phyloP scores from a whole-genome alignment of 140 eudicot genomes.

The Cichorium intybus region DNA sequence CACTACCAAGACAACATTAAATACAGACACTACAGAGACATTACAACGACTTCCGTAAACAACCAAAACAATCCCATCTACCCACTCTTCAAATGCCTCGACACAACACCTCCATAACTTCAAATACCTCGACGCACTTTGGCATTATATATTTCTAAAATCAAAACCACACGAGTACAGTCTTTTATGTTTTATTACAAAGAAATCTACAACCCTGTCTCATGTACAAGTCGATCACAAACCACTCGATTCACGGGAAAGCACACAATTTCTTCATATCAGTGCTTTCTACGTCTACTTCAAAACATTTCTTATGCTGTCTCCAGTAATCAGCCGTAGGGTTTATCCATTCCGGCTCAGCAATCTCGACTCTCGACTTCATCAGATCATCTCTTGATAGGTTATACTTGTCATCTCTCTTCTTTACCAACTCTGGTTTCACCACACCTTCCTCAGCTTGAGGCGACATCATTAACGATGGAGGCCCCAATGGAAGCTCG shows the following conservation, averaged over 20 bases:
- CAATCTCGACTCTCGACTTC: conserved; percentile 44
- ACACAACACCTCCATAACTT: too few relatives aligned
- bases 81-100: too few relatives aligned
- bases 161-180: neutral
- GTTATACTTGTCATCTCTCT: conserved; percentile 49
- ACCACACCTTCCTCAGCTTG: conserved; percentile 46
- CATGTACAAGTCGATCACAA: neutral
- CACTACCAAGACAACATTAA: too few relatives aligned
- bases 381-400: conserved; percentile 34
- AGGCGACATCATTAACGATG: conserved; percentile 69
- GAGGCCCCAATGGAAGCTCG: conserved; percentile 51
- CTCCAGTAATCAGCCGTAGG: conserved; percentile 70
- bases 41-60: too few relatives aligned
- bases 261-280: conserved; percentile 35
- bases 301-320: conserved; percentile 50
- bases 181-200: neutral
- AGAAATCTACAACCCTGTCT: neutral
- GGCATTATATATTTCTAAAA: too few relatives aligned
- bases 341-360: conserved; percentile 53
- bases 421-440: conserved; percentile 30
- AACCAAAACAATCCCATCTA: too few relatives aligned
- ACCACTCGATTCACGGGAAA: conserved; percentile 37
- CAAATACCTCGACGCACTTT: too few relatives aligned
- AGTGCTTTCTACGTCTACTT: conserved; percentile 33
- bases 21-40: too few relatives aligned